phyloP scores from a whole-genome alignment of 139 green algal genomes.

The Chlamydomonas urium region DNA sequence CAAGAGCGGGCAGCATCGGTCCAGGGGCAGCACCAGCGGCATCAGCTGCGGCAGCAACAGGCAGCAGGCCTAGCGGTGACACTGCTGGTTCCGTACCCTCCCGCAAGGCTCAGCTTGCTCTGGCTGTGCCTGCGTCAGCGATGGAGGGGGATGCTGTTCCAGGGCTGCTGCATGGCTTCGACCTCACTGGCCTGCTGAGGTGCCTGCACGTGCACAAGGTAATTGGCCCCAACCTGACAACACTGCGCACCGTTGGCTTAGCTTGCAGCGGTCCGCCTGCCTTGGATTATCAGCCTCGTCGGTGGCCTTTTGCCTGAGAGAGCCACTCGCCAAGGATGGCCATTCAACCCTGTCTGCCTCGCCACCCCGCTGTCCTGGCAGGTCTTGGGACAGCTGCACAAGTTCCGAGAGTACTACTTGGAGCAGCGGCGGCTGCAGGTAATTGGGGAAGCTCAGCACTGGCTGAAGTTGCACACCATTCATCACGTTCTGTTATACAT shows the following conservation, averaged over 20 bases:
- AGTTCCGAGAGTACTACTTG: constrained; percentile 23
- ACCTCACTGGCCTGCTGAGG: constrained; percentile 56
- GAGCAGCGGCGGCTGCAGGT: constrained; percentile 34
- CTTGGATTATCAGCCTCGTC: too few relatives aligned
- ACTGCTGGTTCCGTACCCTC: not conserved
- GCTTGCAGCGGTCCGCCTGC: too few relatives aligned
- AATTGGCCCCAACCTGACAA: too few relatives aligned
- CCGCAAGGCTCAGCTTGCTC: too few relatives aligned
- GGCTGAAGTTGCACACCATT: not conserved
- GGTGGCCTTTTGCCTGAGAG: too few relatives aligned
- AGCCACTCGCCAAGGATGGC: too few relatives aligned
- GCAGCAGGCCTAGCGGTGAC: not conserved
- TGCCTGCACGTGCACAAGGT: constrained; percentile 16
- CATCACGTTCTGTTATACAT: too few relatives aligned
- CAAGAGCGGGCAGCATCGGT: not conserved
- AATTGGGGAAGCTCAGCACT: not conserved
- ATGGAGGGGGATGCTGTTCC: constrained; percentile 2
- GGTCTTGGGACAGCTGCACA: constrained; percentile 13
- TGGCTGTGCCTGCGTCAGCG: not conserved
- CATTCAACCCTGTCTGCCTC: too few relatives aligned
- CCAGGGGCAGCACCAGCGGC: not conserved
- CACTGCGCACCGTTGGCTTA: too few relatives aligned
- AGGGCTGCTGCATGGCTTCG: constrained; percentile 43
- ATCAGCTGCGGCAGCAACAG: constrained; percentile 7
- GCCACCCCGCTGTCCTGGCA: not conserved